A percentile compares a stretch with the other conserved stretches of the same genome.
phyloP scores from a whole-genome alignment of 371 early-diverging fungal genomes.

The Haplosporangium sp. region DNA sequence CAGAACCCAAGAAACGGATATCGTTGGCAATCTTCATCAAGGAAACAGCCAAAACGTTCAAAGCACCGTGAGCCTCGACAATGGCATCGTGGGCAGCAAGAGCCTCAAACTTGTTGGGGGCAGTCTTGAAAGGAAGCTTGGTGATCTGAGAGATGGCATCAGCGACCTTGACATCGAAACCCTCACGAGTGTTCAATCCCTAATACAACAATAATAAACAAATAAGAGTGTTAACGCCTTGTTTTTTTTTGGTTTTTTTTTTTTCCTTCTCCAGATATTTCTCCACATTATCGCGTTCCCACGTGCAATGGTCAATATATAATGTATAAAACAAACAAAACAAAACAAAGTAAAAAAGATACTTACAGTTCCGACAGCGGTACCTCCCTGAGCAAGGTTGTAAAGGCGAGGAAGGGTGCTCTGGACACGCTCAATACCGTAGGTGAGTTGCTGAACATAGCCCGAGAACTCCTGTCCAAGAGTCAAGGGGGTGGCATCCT shows the following conservation, averaged over 20 bases:
- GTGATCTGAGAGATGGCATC: conserved; percentile 82
- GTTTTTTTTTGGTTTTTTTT: background rate
- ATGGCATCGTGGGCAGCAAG: conserved; percentile 96
- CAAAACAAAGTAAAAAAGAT: background rate
- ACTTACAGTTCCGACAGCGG: conserved; percentile 94
- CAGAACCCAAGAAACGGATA: conserved; percentile 89
- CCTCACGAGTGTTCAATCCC: conserved; percentile 91
- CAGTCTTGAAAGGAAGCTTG: conserved; percentile 88
- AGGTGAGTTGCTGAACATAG: conserved; percentile 88
- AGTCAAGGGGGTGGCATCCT: conserved; percentile 97
- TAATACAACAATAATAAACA: conserved; percentile 8
- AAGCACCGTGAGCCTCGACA: conserved; percentile 93
- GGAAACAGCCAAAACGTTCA: conserved; percentile 94
- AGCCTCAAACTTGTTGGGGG: conserved; percentile 98
- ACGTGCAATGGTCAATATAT: conserved; percentile 2
- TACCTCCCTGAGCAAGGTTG: conserved; percentile 95
- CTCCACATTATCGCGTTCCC: conserved; percentile 12
- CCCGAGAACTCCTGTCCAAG: conserved; percentile 98
- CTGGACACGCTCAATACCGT: conserved; percentile 87
- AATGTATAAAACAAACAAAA: background rate
- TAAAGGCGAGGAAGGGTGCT: conserved; percentile 83
- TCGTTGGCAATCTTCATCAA: conserved; percentile 98
- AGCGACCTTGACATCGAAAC: conserved; percentile 91
- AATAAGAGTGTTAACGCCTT: background rate
- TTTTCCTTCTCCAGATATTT: background rate